These are phyloP conservation scores for Candida succiphila DNA, from an alignment of 805 yeast genomes.

Conservation along the genomic window DNA sequence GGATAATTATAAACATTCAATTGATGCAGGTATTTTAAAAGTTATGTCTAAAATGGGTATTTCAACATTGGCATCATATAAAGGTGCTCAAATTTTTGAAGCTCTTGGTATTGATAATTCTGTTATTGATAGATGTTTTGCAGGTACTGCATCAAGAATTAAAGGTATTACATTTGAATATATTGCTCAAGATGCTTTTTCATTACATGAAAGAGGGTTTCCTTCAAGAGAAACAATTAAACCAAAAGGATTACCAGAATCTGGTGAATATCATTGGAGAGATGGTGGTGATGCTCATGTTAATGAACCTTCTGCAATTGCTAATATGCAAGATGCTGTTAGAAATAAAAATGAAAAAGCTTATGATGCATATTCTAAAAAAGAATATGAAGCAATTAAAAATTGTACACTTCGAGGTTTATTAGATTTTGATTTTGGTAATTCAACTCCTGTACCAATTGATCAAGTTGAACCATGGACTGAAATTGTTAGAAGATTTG, in stretches of 20 bases:
- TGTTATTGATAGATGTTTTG: conserved; percentile 90
- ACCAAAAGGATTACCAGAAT: conserved; percentile 76
- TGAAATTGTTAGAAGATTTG: conserved; percentile 92
- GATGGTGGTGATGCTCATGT: conserved; percentile 97
- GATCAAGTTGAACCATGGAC: conserved; percentile 99
- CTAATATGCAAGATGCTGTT: conserved; percentile 96
- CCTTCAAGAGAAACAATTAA: conserved; percentile 66
- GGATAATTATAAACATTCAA: conserved; percentile 71
- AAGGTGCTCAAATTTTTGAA: conserved; percentile 98
- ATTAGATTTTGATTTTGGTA: conserved; percentile 78
- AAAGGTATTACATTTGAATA: conserved; percentile 93
- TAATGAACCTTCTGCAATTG: conserved; percentile 91
- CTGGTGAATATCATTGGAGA: conserved; percentile 98
- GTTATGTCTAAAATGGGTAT: conserved; percentile 99
- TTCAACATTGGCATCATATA: conserved; percentile 94
- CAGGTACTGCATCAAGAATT: conserved; percentile 96
- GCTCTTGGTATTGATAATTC: conserved; percentile 93
- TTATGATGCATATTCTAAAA: conserved; percentile 79
- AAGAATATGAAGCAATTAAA: conserved; percentile 84
- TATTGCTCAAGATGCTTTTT: conserved; percentile 93
- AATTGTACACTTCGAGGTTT: conserved; percentile 92
- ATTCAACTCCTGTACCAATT: conserved; percentile 69
- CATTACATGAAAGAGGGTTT: conserved; percentile 86
- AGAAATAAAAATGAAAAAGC: conserved; percentile 92
- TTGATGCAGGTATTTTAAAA: conserved; percentile 87